Evolutionary conservation across 2,329 filamentous ascomycete genomes (phyloP).

Genomic region (Fusarium sororula): DNA sequence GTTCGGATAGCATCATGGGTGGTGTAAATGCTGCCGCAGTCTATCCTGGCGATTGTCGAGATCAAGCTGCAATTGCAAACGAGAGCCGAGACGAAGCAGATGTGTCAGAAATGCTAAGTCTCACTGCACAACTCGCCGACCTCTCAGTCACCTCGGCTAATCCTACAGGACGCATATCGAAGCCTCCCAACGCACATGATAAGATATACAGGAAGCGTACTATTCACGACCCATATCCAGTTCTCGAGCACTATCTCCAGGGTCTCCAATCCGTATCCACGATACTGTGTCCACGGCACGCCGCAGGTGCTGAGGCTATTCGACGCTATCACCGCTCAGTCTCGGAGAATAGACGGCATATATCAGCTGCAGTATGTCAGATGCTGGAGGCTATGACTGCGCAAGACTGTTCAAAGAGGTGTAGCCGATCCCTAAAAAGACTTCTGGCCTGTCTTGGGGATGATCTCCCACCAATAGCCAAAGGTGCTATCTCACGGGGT

Average conservation of each 20-base stretch:
- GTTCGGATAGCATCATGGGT: not conserved
- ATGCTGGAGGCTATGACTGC: not conserved
- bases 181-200: fast-evolving
- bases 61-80: fast-evolving
- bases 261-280: not conserved
- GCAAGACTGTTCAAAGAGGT: not conserved
- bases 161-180: fast-evolving
- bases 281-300: not conserved
- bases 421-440: not conserved
- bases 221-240: not conserved
- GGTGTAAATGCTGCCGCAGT: fast-evolving
- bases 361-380: not conserved
- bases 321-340: not conserved
- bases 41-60: not conserved
- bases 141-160: not conserved
- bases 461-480: not conserved
- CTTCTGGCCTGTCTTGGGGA: not conserved
- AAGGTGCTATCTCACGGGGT: not conserved
- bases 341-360: not conserved
- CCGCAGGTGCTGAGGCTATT: too few relatives aligned
- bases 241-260: not conserved
- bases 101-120: fast-evolving
- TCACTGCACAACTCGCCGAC: not conserved
- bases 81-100: not conserved
- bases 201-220: not conserved